Evolutionary conservation across 768 basidiomycete genomes (phyloP), one percentile per base, ranked within the genome.

Genomic region (Lyophyllum decastes): DNA sequence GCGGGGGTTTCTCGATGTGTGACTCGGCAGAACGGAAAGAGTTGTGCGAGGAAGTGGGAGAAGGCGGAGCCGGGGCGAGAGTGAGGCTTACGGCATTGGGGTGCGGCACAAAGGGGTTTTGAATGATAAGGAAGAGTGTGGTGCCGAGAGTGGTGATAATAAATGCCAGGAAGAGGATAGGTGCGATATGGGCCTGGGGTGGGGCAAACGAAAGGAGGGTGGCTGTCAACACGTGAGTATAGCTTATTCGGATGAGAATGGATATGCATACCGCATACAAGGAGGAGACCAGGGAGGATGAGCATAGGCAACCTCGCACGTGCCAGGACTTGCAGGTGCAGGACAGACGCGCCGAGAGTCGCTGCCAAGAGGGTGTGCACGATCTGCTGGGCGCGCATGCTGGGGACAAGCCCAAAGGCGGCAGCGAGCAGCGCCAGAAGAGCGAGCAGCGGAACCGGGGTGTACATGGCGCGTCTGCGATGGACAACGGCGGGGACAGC

Each of bases 131-230:
- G 12, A 53, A 25, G 40, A 46, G 24, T 2, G 61, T 54, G 4
- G 49, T 46, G 2, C 43, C 45, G 26, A 62, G 38, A 4, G 58
- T 56, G 26, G 52, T 24, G 19, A 59, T 47, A 6, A 51, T 46
- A 38, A 54, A 62, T 11, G 38, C 51, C 30, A 62, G 58, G 19
- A 40, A 50, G 10, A 59, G 21, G 0, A 62, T 25, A 6, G 61
- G 61, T 0, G 61, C 52, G 14, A 58, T 41, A 38, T 48, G 41
- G 11, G 57, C 57, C 25, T 56, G 49, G 16, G 24, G 51, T 11
- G 61, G 34, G 7, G 45, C 44, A 34, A 62, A 53, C 5, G 61
- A 49, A 24, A 62, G 52, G 24, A 62, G n/a, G 34, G 58, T 62
- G 44, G 61, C 60, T 61, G 30, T 19, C 11, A 8, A 41, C 22